phyloP scores from a whole-genome alignment of 345 rosid species.

The Citrus inodora region DNA sequence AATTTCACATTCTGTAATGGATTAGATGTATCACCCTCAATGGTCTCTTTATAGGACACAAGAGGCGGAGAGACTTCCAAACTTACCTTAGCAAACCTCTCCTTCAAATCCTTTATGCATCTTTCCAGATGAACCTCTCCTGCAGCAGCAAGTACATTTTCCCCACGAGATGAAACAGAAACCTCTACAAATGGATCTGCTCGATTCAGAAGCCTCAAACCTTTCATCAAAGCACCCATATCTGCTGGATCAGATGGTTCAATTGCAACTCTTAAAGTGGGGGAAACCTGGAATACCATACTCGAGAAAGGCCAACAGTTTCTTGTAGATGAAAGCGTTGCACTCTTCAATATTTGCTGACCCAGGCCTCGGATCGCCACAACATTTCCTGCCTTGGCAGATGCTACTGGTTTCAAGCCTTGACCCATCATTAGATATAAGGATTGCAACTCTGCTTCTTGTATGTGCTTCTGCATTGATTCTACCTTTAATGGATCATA shows the following conservation, averaged over 20 bases:
- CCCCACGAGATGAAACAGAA: conserved; percentile 85
- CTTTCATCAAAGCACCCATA: conserved; percentile 76
- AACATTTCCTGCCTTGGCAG: conserved; percentile 80
- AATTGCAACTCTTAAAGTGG: conserved; percentile 86
- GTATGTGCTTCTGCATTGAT: conserved; percentile 71
- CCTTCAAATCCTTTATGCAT: conserved; percentile 85
- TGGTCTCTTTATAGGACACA: conserved; percentile 86
- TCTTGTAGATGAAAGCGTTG: conserved; percentile 83
- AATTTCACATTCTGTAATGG: conserved; percentile 58
- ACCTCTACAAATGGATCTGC: conserved; percentile 97
- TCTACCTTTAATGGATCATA: conserved; percentile 78
- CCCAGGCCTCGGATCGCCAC: conserved; percentile 95
- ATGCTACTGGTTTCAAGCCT: conserved; percentile 70
- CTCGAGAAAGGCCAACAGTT: conserved; percentile 95
- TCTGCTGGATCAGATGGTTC: conserved; percentile 93
- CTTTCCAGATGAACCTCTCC: conserved; percentile 97
- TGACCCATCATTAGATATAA: conserved; percentile 98
- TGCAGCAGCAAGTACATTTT: conserved; percentile 90
- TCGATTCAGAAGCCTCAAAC: conserved; percentile 76
- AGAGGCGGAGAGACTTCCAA: conserved; percentile 88
- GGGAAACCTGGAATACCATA: conserved; percentile 91
- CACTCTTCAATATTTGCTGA: conserved; percentile 84
- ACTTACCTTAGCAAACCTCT: conserved; percentile 85
- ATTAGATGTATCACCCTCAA: conserved; percentile 62
- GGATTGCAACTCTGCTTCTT: conserved; percentile 82